Evolutionary conservation across 139 green algal genomes (phyloP).

Genomic region (Coelastrella sp.): DNA sequence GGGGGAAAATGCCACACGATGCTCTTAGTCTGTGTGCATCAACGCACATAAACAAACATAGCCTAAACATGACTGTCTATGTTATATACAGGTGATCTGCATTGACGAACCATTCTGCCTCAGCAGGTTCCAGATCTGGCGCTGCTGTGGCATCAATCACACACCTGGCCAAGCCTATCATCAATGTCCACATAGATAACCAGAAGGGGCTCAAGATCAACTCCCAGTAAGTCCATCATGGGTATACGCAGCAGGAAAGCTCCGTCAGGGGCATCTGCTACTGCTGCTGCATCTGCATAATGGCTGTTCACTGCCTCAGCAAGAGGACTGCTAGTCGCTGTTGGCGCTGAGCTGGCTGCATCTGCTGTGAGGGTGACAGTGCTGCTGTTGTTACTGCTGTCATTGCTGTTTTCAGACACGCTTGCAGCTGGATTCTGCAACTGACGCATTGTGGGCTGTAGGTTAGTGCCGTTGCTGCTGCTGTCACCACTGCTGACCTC

Average conservation of each 20-base stretch:
- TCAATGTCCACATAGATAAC: constrained; percentile 58
- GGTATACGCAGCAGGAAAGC: constrained; percentile 61
- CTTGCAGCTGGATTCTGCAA: background rate
- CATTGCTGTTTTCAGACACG: background rate
- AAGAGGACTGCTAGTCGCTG: background rate
- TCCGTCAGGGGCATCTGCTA: background rate
- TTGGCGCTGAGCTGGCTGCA: background rate
- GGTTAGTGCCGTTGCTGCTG: background rate
- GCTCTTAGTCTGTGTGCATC: too few species aligned
- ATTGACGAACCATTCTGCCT: too few species aligned
- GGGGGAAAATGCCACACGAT: too few species aligned
- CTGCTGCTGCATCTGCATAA: background rate
- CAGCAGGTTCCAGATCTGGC: too few species aligned
- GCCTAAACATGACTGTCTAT: too few species aligned
- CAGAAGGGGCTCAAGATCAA: constrained; percentile 60
- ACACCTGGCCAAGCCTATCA: constrained; percentile 45
- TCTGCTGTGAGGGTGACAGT: background rate
- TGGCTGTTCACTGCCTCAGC: background rate
- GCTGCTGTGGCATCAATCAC: too few species aligned
- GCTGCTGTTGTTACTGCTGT: background rate
- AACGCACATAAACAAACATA: too few species aligned
- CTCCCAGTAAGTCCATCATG: constrained; percentile 54
- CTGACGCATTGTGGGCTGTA: background rate
- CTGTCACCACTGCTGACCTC: constrained; percentile 1
- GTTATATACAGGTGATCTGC: too few species aligned